Base-by-base conservation (phyloP, 2,329 filamentous ascomycete genomes). In the Thermomyces lanuginosus region DNA sequence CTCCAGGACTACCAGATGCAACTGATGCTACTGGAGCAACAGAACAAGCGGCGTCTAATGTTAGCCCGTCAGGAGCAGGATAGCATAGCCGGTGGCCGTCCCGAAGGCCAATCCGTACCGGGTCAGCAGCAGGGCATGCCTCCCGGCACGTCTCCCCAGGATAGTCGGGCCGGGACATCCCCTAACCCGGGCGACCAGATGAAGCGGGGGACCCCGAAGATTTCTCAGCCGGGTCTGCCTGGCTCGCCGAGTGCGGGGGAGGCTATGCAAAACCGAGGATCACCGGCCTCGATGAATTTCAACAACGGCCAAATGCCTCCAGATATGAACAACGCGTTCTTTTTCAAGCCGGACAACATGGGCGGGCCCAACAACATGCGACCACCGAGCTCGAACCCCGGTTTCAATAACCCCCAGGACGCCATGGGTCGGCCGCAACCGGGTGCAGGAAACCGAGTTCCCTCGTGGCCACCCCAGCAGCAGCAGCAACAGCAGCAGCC, bases 1-100 rank as follows among this genome's bases (percentile, higher is more conserved):
- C 58, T 76, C 36, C 70, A 75, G 49, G 71, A 76, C 49, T 75
- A 75, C 50, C 70, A 75, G 50, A 73, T 74, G 70, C 70, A 75
- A 46, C 55, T 75, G 44, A 74, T 75, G 70, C 53, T 75, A 36
- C 60, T 75, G 21, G 70, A 75, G 48, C 70, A 74, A 48, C 70
- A 75, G 53, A 75, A 74, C 47, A 75, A 74, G 57, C 71, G 71
- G 44, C 61, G 70, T 26, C 48, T 75, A 45, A 61, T 74, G 48
- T 72, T 74, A 67, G 70, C 70, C 32, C 60, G 70, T 22, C 68
- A 73, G 53, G 71, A 76, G 51, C 70, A 76, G 49, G 69, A 75
- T 42, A 69, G 56, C 50, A 65, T 70, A 48, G 50, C 58, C 30
- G n/a, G n/a, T n/a, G n/a, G n/a, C n/a, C 61, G 61, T 31, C 49